Evolutionary conservation across 306 rosid species (phyloP).

Genomic region (Quercus berberidifolia): DNA sequence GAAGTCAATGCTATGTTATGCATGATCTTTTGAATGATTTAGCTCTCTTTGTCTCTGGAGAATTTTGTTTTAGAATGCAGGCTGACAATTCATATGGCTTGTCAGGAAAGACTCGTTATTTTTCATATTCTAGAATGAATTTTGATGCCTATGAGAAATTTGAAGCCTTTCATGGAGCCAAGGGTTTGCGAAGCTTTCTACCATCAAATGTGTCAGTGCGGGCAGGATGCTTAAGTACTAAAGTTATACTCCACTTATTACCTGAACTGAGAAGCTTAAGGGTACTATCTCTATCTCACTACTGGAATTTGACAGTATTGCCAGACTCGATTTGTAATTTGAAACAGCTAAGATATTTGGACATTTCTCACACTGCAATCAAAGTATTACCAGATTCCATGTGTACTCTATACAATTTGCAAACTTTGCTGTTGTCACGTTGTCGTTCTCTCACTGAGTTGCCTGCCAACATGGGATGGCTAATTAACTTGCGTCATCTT

Average conservation of each 20-base stretch:
- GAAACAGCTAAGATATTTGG: constrained; percentile 1
- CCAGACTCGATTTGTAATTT: background rate
- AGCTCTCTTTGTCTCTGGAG: constrained; percentile 13
- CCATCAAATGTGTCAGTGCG: too few relatives aligned
- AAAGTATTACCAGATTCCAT: background rate
- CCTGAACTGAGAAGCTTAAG: background rate
- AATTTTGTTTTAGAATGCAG: constrained; percentile 2
- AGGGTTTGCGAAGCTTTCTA: too few relatives aligned
- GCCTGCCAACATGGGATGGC: constrained; percentile 1
- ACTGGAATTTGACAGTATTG: background rate
- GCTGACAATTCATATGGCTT: background rate
- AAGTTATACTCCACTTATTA: background rate
- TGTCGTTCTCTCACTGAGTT: background rate
- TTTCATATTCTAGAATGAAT: background rate
- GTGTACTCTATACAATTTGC: constrained; percentile 21
- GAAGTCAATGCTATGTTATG: background rate
- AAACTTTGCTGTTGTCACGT: background rate
- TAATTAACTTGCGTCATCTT: constrained; percentile 3
- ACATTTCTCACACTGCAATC: constrained; percentile 12
- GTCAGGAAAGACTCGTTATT: constrained; percentile 19
- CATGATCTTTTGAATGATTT: constrained; percentile 23
- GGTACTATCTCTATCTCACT: constrained; percentile 3
- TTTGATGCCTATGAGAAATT: too few relatives aligned
- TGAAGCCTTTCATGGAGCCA: too few relatives aligned
- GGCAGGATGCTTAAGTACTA: too few relatives aligned